Base-by-base conservation (phyloP, 495 filamentous ascomycete genomes). In the Penicillium soppii region DNA sequence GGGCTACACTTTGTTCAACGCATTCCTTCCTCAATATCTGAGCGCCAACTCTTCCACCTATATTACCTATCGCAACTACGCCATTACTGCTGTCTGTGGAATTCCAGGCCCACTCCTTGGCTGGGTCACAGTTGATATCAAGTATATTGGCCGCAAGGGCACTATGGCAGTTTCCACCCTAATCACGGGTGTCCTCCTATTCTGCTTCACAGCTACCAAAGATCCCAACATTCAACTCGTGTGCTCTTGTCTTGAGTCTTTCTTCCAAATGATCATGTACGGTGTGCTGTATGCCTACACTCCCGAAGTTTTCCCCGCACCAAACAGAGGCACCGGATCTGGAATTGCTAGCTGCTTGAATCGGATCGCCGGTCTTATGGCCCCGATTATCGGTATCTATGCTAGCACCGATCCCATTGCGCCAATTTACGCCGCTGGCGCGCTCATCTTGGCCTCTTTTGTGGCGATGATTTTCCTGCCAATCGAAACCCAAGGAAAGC, bases 191-290 rank as follows among this genome's bases (percentile, higher is more conserved):
- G 61, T 84, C 20, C 61, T 83, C 23, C 55, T 82, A 6, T 80
- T 78, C 54, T 66, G 72, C 33, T 80, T 77, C 63, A 83, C 81
- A 0, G 52, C 69, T 1, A 65, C 72, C 1, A 67, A 56, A 7
- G 63, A 75, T 33, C 52, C 73, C 7, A 68, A 70, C 27, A 58
- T 64, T n/a, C 72, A 78, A 41, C 69, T 81, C 15, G 69, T 65
- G 6, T 81, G 76, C 56, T 70, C 61, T 7, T 71, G 71, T 7
- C 51, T 79, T 12, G 69, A 78, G 33, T 72, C 77, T 10, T 79
- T 81, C 60, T 76, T 80, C 66, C 72, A 82, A 61, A 77, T 78
- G 50, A 71, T 75, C 50, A 80, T 76, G 71, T 78, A 81, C 44
- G 79, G 76, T 13, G 77, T 82, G 1, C 47, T 84, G 3, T 80